These are phyloP conservation scores for Arthrobotrys megalospora DNA, from an alignment of 2,329 filamentous ascomycete genomes.

Conservation along the genomic window DNA sequence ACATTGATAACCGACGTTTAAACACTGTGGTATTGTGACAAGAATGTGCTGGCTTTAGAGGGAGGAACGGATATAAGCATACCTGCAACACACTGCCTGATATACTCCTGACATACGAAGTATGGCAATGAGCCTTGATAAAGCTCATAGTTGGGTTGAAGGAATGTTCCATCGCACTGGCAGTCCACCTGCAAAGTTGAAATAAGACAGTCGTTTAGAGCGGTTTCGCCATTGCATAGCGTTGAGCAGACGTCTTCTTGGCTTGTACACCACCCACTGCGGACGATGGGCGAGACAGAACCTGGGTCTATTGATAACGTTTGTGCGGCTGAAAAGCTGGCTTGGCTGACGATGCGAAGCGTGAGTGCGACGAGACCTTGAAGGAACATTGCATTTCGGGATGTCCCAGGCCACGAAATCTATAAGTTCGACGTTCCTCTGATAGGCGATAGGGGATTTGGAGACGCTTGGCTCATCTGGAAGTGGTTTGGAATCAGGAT, in stretches of 20 bases:
- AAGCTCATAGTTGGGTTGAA: conserved; percentile 29
- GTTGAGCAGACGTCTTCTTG: conserved; percentile 31
- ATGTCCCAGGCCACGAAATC: neutral
- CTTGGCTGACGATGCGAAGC: neutral
- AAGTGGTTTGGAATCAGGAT: neutral
- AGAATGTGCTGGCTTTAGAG: too few relatives aligned
- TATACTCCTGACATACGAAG: conserved; percentile 36
- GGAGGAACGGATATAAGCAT: neutral
- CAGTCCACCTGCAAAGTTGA: conserved; percentile 6
- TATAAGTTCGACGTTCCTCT: neutral
- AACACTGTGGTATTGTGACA: too few relatives aligned
- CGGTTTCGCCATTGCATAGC: conserved; percentile 5
- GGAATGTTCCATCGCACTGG: conserved; percentile 15
- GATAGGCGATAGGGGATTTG: too few relatives aligned
- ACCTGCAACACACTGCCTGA: conserved; percentile 32
- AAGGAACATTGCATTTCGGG: conserved; percentile 1
- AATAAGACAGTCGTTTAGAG: conserved; percentile 29
- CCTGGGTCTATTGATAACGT: conserved; percentile 27
- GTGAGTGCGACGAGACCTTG: neutral
- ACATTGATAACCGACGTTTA: too few relatives aligned
- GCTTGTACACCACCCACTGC: conserved; percentile 29
- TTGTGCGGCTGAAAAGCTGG: conserved; percentile 19
- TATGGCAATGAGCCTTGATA: conserved; percentile 28
- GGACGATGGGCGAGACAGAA: conserved; percentile 22
- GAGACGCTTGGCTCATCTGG: neutral